These are phyloP conservation scores for Macadamia integrifolia DNA, from an alignment of 164 flowering plant genomes.

Conservation along the genomic window DNA sequence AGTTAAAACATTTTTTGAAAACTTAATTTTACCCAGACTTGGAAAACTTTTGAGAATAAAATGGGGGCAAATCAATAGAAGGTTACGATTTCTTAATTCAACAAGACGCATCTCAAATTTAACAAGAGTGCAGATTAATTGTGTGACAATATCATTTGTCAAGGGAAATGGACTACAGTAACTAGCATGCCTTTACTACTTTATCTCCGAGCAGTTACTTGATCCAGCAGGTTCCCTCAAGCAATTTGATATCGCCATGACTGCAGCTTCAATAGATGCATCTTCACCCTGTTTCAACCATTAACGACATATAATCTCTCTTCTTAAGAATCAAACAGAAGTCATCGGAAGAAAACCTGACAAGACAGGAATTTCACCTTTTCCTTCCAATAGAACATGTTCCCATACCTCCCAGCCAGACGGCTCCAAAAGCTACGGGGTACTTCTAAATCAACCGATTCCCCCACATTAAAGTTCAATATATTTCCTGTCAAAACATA, in stretches of 20 bases:
- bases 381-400: constrained; percentile 94
- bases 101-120: too few species aligned
- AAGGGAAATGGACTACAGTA: background rate
- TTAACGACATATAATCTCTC: background rate
- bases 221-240: constrained; percentile 82
- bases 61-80: too few species aligned
- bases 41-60: too few species aligned
- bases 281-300: constrained; percentile 76
- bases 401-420: constrained; percentile 91
- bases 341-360: background rate
- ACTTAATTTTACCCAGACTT: too few species aligned
- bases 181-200: constrained; percentile 18
- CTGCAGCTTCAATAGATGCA: constrained; percentile 90
- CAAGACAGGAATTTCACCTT: constrained; percentile 40
- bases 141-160: too few species aligned
- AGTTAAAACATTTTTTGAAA: too few species aligned
- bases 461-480: constrained; percentile 89
- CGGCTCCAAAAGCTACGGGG: constrained; percentile 99
- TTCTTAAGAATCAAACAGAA: background rate
- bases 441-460: constrained; percentile 70
- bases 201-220: constrained; percentile 75
- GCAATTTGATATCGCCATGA: constrained; percentile 84
- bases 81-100: too few species aligned
- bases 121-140: too few species aligned
- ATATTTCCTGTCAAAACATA: constrained; percentile 61